phyloP scores from a whole-genome alignment of 2,329 filamentous ascomycete genomes.

The Sporothrix phasma region DNA sequence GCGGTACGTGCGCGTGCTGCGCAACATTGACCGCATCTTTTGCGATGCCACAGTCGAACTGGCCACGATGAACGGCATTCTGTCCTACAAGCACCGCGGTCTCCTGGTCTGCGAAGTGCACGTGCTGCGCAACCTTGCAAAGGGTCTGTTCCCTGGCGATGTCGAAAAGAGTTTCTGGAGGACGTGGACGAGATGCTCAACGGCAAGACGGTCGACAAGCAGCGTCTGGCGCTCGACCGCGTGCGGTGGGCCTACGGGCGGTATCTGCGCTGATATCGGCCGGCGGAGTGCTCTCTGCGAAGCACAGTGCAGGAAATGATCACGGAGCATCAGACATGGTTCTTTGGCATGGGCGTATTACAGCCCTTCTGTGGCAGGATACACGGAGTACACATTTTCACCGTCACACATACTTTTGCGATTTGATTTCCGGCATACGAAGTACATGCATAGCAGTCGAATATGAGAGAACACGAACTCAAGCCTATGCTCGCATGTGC shows the following conservation, averaged over 20 bases:
- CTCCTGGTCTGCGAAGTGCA: conserved; percentile 85
- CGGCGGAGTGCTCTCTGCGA: background rate
- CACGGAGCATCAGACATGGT: background rate
- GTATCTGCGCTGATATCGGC: conserved; percentile 43
- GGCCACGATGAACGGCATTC: conserved; percentile 60
- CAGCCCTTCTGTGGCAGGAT: background rate
- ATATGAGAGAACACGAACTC: background rate
- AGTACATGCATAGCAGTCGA: background rate
- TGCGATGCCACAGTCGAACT: conserved; percentile 43
- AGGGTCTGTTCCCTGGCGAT: conserved; percentile 58
- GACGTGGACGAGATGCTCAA: conserved; percentile 82
- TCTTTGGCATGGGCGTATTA: background rate
- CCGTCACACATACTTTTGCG: background rate
- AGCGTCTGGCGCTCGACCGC: conserved; percentile 68
- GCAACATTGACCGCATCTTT: conserved; percentile 78
- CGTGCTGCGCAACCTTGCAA: conserved; percentile 60
- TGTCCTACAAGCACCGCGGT: conserved; percentile 89
- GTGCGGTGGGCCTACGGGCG: conserved; percentile 85
- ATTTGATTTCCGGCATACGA: background rate
- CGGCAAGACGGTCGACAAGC: conserved; percentile 66
- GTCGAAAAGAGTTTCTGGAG: conserved; percentile 79
- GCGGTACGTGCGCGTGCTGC: conserved; percentile 64
- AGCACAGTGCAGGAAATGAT: no score
- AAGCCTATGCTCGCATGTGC: no score
- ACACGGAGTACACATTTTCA: background rate